Conservation (phyloP, 2,329 filamentous ascomycete genomes). For the Fonsecaea pugnacius region DNA sequence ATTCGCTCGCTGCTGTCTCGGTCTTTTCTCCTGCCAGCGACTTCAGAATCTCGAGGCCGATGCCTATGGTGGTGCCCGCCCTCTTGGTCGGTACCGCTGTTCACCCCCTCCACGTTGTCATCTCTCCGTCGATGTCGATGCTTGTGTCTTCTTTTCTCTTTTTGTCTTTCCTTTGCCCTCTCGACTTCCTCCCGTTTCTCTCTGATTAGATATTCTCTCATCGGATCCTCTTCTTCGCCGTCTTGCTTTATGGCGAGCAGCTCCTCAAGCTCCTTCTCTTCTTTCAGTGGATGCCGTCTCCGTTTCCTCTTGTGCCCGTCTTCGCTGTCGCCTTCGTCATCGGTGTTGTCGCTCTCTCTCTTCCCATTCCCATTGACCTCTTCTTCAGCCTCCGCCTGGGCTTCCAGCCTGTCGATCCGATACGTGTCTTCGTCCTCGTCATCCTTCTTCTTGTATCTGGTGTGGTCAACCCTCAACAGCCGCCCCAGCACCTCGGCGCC, state of each 20-base stretch:
- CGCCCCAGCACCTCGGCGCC: constrained; percentile 82
- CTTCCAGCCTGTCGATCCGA: constrained; percentile 52
- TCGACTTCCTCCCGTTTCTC: constrained; percentile 90
- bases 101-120: constrained; percentile 14
- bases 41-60: constrained; percentile 5
- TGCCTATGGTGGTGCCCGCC: constrained; percentile 19
- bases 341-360: constrained; percentile 51
- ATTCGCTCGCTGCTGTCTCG: background rate
- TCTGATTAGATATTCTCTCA: constrained; percentile 88
- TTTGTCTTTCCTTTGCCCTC: constrained; percentile 63
- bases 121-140: constrained; percentile 45
- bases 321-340: constrained; percentile 48
- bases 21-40: constrained; percentile 4
- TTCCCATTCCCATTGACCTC: constrained; percentile 45
- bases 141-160: constrained; percentile 50
- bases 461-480: constrained; percentile 85
- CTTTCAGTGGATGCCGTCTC: constrained; percentile 64
- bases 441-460: constrained; percentile 85
- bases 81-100: constrained; percentile 7
- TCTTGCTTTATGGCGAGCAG: constrained; percentile 65
- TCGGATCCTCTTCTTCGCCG: constrained; percentile 94
- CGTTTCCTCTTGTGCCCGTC: constrained; percentile 43
- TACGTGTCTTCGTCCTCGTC: constrained; percentile 60
- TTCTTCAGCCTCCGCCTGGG: constrained; percentile 35
- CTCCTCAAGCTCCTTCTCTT: constrained; percentile 78